Evolutionary conservation across 1,284 basidiomycete genomes (phyloP), one percentile per base, ranked within the genome.

Genomic region (Tylopilus sp.): DNA sequence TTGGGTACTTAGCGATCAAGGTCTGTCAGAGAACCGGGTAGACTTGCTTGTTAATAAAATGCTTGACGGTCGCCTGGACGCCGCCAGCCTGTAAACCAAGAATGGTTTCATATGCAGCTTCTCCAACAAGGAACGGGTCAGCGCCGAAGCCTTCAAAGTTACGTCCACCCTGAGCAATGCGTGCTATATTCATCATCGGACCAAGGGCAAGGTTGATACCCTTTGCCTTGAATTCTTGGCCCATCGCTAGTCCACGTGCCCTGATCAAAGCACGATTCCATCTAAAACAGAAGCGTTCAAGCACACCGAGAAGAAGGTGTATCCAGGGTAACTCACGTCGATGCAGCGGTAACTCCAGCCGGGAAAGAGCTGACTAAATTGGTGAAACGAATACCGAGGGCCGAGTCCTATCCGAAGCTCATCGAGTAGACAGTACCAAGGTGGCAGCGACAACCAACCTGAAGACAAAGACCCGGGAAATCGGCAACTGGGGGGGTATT

Each of bases 111-210:
- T 86, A 90, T 1, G 89, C 87, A 4, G 84, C 86, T 78, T 90
- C 89, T 16, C 90, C 89, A 67, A 81, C 82, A 29, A 94, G 84
- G 74, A 89, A 93, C 0, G 91, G 89, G 72, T 91, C 89, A 16
- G 84, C 85, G 60, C 90, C 86, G 68, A 90, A 91, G 36, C 89
- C 87, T 76, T 91, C 93, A 90, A 91, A 95, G 74, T 86, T 91
- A 39, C 93, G 85, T 3, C 94, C 93, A 15, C 80, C 85, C 68
- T 85, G 69, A 9, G 71, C 67, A 36, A 73, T 61, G 41, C 68
- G 65, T 66, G 87, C 88, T 64, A 89, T 83, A 72, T 89, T 88
- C 80, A 88, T 79, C 60, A 86, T 83, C 4, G 91, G 89, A 12
- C 92, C 90, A 4, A 89, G 79, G 51, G 80, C 81, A 29, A 88